phyloP scores from a whole-genome alignment of 352 stramenopile genomes.

The Plasmopara viticola region DNA sequence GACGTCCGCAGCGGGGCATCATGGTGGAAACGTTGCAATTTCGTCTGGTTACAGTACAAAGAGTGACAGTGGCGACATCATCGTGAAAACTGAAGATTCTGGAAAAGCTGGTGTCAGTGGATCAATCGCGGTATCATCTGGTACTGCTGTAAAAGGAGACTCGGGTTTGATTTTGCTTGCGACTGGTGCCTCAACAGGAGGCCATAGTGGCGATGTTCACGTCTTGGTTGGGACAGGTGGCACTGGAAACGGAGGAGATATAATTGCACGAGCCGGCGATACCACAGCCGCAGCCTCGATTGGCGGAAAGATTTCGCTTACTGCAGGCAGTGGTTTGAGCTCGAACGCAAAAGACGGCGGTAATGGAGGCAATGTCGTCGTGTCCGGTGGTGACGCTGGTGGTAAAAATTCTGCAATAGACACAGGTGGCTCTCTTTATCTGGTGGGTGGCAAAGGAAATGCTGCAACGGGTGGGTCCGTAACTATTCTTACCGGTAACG shows the following conservation, averaged over 20 bases:
- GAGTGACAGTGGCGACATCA: conserved; percentile 74
- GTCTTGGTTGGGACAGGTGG: conserved; percentile 50
- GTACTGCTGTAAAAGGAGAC: conserved; percentile 42
- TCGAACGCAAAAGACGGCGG: conserved; percentile 51
- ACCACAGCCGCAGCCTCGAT: conserved; percentile 28
- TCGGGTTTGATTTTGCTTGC: conserved; percentile 61
- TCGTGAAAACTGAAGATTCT: conserved; percentile 63
- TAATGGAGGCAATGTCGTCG: conserved; percentile 55
- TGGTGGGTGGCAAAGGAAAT: conserved; percentile 42
- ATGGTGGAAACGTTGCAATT: conserved; percentile 76
- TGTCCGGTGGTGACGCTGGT: conserved; percentile 55
- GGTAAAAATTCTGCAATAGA: conserved; percentile 38
- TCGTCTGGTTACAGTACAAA: conserved; percentile 60
- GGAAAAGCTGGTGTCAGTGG: conserved; percentile 73
- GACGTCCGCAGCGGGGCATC: conserved; percentile 30
- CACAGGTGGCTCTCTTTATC: conserved; percentile 40
- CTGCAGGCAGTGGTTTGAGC: conserved; percentile 35
- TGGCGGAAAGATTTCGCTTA: conserved; percentile 45
- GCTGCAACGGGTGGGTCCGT: conserved; percentile 52
- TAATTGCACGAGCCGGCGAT: conserved; percentile 65
- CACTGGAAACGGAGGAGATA: conserved; percentile 52
- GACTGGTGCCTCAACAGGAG: conserved; percentile 57
- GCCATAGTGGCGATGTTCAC: conserved; percentile 60
- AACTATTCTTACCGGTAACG: conserved; percentile 42
- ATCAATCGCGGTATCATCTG: conserved; percentile 56